Evolutionary conservation across 306 rosid genomes (phyloP).

Genomic region (Carpinus fangiana): DNA sequence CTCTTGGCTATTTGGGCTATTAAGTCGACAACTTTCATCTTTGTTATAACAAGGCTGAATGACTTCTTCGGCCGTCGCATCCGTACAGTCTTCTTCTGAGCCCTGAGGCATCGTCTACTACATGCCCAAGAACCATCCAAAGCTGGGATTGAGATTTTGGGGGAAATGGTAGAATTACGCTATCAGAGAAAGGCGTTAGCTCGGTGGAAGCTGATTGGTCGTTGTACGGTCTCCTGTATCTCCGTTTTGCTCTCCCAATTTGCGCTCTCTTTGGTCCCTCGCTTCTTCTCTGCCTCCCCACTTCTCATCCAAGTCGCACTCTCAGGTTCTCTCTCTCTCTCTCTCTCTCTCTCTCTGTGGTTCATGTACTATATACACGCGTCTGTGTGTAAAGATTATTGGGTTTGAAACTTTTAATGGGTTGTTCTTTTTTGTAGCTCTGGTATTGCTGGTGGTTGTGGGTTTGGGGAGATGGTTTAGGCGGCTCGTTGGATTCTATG

Average conservation of each 20-base stretch:
- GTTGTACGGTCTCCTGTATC: constrained; percentile 30
- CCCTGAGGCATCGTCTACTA: neutral
- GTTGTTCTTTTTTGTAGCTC: constrained; percentile 18
- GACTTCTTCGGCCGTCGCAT: neutral
- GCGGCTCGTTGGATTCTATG: constrained; percentile 36
- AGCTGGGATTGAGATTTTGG: neutral
- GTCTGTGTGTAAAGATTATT: neutral
- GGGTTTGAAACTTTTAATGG: neutral
- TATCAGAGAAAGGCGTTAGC: constrained; percentile 11
- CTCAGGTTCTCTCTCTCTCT: constrained; percentile 37
- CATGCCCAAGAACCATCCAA: neutral
- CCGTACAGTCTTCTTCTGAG: neutral
- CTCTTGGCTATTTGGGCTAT: neutral
- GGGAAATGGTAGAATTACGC: constrained; percentile 14
- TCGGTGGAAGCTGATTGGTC: constrained; percentile 23
- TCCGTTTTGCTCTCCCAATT: constrained; percentile 34
- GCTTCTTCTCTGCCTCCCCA: constrained; percentile 32
- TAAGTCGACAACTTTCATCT: neutral
- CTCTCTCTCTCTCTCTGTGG: neutral
- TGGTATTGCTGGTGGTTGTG: constrained; percentile 33
- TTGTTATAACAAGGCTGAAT: too few relatives aligned
- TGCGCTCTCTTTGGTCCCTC: constrained; percentile 37
- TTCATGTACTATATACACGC: neutral
- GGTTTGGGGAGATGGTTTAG: constrained; percentile 38
- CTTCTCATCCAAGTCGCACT: constrained; percentile 36